Evolutionary conservation across 1,284 basidiomycete genomes (phyloP), one percentile per base, ranked within the genome.

Genomic region (Marasmius sp.): DNA sequence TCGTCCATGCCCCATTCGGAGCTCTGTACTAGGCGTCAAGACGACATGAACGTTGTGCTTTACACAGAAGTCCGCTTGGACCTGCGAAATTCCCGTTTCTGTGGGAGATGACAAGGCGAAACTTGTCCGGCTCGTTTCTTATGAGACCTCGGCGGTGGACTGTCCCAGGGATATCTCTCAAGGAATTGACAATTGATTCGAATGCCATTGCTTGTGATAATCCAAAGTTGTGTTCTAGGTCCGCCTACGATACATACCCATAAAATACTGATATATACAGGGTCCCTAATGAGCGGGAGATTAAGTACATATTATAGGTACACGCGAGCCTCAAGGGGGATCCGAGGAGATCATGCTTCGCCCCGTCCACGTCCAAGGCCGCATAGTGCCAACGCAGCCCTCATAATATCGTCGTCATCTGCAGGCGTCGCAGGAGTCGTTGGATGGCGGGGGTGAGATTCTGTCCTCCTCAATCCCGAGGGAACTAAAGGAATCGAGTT

Each of bases 331-430:
- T 16, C n/a, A 7, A 47, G 16, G 16, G 8, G 16, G 7, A 8
- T n/a, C 45, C 7, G 20, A 16, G 45, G 6, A 11, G 16, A n/a
- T 47, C 45, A 47, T 47, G 16, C 16, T 14, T 43, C 45, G 33
- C 50, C 34, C 16, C 34, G 33, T 37, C 52, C 52, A 55, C 77
- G 77, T 54, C 85, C 83, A 55, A 88, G 78, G 43, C 85, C 85
- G 68, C 86, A 88, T 27, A 88, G 72, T 45, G 81, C 82, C 56
- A 86, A 72, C 18, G 86, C 86, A 48, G 86, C 86, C 59, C 81
- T 81, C 81, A 88, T 85, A 73, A 84, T 80, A 38, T 64, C 59
- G 18, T 60, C 62, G 61, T 86, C 86, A n/a, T 86, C 82, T 65
- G 85, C 84, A 36, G 59, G 72, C 47, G 73, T 71, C 27, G 27